Evolutionary conservation across 768 basidiomycete species (phyloP).

Genomic region (Amylocystis lapponica): DNA sequence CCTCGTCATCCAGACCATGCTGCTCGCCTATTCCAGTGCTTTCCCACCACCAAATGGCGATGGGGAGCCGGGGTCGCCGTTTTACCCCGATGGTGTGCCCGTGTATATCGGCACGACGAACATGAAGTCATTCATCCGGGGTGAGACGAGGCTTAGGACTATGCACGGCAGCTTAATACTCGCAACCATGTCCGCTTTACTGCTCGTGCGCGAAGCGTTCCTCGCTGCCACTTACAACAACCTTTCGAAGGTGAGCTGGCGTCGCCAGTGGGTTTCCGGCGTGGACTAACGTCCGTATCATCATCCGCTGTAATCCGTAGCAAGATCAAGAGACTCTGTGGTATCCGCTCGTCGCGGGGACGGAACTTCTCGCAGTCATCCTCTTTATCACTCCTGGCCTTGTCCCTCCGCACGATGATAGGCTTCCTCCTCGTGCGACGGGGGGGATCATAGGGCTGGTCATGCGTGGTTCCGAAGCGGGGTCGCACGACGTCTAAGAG

Average conservation of each 20-base stretch:
- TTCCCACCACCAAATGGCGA: no score
- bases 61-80: no score
- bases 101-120: no score
- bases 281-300: background rate
- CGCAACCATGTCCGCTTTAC: conserved; percentile 9
- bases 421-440: no score
- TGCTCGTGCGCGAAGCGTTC: conserved; percentile 17
- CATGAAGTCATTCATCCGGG: background rate
- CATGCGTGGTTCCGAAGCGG: no score
- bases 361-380: conserved; percentile 14
- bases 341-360: conserved; percentile 15
- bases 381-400: conserved; percentile 15
- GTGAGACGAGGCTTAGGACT: background rate
- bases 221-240: conserved; percentile 12
- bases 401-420: conserved; percentile 9
- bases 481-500: no score
- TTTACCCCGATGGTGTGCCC: no score
- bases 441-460: no score
- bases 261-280: no score
- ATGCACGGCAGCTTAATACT: conserved; percentile 11
- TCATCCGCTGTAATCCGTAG: background rate
- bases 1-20: conserved; percentile 7
- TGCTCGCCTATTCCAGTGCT: background rate
- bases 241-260: conserved; percentile 3
- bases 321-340: conserved; percentile 15